phyloP scores from a whole-genome alignment of 495 filamentous ascomycete species.

The Trichoderma erinaceum region DNA sequence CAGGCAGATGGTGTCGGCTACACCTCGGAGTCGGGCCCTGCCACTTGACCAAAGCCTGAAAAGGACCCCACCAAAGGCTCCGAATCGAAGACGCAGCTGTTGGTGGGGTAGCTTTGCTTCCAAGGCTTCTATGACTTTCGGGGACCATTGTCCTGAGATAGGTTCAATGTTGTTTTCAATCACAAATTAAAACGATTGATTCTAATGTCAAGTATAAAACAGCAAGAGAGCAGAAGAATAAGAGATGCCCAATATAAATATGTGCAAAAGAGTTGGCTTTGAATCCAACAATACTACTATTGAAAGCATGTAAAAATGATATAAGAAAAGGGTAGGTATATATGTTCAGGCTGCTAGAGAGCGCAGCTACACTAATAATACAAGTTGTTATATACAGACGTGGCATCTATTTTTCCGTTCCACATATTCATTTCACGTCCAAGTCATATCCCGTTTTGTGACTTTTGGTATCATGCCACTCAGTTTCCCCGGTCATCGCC shows the following conservation, averaged over 20 bases:
- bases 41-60: background rate
- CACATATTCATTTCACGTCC: background rate
- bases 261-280: background rate
- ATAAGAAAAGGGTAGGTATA: background rate
- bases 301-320: background rate
- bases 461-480: background rate
- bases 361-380: background rate
- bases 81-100: background rate
- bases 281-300: too few species aligned
- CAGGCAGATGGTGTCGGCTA: background rate
- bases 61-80: slow-evolving; percentile 3
- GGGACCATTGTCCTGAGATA: background rate
- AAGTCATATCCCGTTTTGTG: background rate
- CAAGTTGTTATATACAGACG: background rate
- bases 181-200: too few species aligned
- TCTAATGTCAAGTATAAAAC: too few species aligned
- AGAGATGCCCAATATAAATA: background rate
- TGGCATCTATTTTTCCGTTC: background rate
- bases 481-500: background rate
- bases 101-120: slow-evolving; percentile 1
- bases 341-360: background rate
- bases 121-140: background rate
- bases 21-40: background rate
- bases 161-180: too few species aligned
- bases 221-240: background rate